These are phyloP conservation scores for Canavalia gladiata DNA, from an alignment of 306 rosid genomes.

Conservation along the genomic window DNA sequence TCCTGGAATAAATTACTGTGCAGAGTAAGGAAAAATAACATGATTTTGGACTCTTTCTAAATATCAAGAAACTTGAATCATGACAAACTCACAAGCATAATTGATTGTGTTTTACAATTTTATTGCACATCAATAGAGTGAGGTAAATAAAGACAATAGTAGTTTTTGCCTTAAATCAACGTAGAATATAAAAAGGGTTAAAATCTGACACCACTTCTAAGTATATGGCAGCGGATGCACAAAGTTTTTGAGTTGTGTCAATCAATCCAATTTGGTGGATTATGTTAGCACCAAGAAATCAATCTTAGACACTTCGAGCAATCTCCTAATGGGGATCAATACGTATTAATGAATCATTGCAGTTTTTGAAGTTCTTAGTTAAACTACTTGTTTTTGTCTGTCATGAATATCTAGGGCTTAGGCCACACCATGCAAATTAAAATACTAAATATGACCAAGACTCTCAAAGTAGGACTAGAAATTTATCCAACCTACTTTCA, in stretches of 20 bases:
- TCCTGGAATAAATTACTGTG: slow-evolving; percentile 53
- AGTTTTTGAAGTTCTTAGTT: too few species aligned
- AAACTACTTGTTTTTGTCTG: neutral
- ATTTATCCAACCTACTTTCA: slow-evolving; percentile 14
- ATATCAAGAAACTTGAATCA: neutral
- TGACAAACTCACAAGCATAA: neutral
- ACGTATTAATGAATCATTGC: neutral
- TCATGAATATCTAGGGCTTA: neutral
- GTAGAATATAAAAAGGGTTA: neutral
- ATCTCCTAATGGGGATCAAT: too few species aligned
- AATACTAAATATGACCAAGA: neutral
- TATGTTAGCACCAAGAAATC: neutral
- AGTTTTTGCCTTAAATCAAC: neutral
- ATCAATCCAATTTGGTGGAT: neutral
- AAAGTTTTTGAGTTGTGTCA: neutral
- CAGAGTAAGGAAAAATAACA: slow-evolving; percentile 31
- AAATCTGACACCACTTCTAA: too few species aligned
- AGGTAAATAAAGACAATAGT: too few species aligned
- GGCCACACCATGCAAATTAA: neutral
- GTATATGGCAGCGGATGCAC: neutral
- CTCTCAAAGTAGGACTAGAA: neutral
- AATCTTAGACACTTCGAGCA: neutral
- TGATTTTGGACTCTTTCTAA: neutral
- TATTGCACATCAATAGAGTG: neutral
- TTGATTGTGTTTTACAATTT: neutral